Conservation (phyloP, 345 rosid genomes). For the Populus ilicifolia region DNA sequence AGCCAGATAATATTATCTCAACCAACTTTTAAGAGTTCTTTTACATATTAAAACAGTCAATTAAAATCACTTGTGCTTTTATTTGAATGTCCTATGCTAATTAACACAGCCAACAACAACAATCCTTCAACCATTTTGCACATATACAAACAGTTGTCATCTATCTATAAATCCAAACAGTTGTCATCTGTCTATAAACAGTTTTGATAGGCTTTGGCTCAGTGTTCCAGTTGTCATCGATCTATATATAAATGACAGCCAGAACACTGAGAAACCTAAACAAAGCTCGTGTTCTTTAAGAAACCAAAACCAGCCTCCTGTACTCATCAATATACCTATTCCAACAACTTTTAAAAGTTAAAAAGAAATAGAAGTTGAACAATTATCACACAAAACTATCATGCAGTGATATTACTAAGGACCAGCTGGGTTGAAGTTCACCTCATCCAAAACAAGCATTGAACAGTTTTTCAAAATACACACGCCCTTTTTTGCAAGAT, state of each 20-base stretch:
- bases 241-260: too few relatives aligned
- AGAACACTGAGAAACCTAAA: neutral
- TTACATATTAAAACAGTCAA: too few relatives aligned
- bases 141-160: neutral
- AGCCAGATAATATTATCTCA: neutral
- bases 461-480: slow-evolving; percentile 92
- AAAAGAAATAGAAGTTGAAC: neutral
- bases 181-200: too few relatives aligned
- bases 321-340: neutral
- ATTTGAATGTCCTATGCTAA: neutral
- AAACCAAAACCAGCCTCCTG: neutral
- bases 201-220: too few relatives aligned
- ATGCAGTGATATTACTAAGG: neutral
- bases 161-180: too few relatives aligned
- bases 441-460: slow-evolving; percentile 99
- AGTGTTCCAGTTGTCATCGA: too few relatives aligned
- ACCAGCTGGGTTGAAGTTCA: slow-evolving; percentile 5
- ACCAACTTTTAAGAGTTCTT: neutral
- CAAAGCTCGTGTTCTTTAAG: neutral
- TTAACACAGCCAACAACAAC: neutral
- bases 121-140: neutral
- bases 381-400: neutral
- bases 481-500: slow-evolving; percentile 91
- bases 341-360: neutral
- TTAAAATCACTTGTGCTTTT: neutral